Conservation (phyloP, 371 early-diverging fungal genomes). For the Capillidium rhysosporum region DNA sequence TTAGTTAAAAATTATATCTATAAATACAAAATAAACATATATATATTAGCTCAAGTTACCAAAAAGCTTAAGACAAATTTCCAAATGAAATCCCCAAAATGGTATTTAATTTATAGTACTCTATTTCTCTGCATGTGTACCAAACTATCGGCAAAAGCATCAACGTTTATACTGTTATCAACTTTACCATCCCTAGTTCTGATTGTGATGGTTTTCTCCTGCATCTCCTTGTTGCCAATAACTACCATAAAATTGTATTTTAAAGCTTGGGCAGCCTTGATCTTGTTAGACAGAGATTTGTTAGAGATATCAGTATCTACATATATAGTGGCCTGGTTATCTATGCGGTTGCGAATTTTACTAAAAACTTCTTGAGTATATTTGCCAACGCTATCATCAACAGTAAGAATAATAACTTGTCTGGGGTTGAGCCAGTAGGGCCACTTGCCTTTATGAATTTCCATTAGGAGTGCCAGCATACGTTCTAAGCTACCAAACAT, state of each 20-base stretch:
- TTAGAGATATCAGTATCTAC: slow-evolving; percentile 78
- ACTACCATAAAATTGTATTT: slow-evolving; percentile 79
- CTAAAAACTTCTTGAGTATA: slow-evolving; percentile 38
- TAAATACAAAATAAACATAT: no score
- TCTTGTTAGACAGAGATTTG: slow-evolving; percentile 90
- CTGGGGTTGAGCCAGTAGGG: slow-evolving; percentile 98
- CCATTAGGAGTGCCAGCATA: slow-evolving; percentile 93
- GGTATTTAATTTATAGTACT: no score
- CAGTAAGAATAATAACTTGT: slow-evolving; percentile 82
- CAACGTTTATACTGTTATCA: slow-evolving; percentile 3
- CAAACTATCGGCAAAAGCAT: neutral
- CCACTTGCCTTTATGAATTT: slow-evolving; percentile 91
- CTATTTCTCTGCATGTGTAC: no score
- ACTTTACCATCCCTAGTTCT: slow-evolving; percentile 44
- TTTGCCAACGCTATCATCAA: slow-evolving; percentile 32
- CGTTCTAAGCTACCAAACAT: slow-evolving; percentile 98
- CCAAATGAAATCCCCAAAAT: no score
- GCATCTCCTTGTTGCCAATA: slow-evolving; percentile 83
- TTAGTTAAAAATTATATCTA: no score
- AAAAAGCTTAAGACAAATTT: no score
- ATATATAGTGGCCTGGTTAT: slow-evolving; percentile 37
- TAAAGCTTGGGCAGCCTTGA: slow-evolving; percentile 53
- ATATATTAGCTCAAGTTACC: no score
- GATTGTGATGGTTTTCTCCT: slow-evolving; percentile 64
- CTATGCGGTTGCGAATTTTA: slow-evolving; percentile 8